Evolutionary conservation across 2,329 filamentous ascomycete species (phyloP).

Genomic region (Stagonosporopsis rhizophila): DNA sequence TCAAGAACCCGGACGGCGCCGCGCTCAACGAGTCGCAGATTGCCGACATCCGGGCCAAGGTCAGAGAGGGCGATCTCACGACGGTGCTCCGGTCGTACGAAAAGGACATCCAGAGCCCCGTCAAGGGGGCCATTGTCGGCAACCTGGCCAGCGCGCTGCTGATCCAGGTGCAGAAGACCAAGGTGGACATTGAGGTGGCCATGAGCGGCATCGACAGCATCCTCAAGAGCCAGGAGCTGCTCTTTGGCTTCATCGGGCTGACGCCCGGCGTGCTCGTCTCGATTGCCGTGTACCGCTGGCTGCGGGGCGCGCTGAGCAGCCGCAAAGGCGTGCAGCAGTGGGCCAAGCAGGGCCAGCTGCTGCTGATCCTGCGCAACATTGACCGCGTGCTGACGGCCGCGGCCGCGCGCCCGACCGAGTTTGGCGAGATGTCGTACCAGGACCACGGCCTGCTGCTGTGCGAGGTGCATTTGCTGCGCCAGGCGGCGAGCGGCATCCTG

Average conservation of each 20-base stretch:
- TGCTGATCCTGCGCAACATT: conserved; percentile 85
- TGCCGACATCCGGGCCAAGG: conserved; percentile 75
- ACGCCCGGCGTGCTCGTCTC: conserved; percentile 92
- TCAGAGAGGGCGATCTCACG: conserved; percentile 90
- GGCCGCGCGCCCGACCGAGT: conserved; percentile 69
- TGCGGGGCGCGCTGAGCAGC: conserved; percentile 72
- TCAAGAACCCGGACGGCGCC: conserved; percentile 75
- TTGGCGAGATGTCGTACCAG: conserved; percentile 83
- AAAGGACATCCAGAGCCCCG: conserved; percentile 80
- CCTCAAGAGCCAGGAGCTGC: conserved; percentile 92
- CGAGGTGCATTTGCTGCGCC: conserved; percentile 83
- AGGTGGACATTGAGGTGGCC: conserved; percentile 95
- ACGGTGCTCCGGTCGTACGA: conserved; percentile 92
- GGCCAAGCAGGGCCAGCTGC: conserved; percentile 71
- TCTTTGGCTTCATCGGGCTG: conserved; percentile 94
- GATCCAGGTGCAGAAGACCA: conserved; percentile 98
- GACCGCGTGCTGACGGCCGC: conserved; percentile 68
- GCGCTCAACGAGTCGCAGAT: conserved; percentile 73
- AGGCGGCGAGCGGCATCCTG: conserved; percentile 70
- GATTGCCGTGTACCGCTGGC: conserved; percentile 74
- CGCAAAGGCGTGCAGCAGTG: conserved; percentile 72
- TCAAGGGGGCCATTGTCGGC: conserved; percentile 81
- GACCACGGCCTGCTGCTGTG: conserved; percentile 90
- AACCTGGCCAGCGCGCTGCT: conserved; percentile 89
- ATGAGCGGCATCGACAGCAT: conserved; percentile 95